These are phyloP conservation scores for Calonectria honghensis DNA, from an alignment of 2,329 filamentous ascomycete species.

Conservation along the genomic window DNA sequence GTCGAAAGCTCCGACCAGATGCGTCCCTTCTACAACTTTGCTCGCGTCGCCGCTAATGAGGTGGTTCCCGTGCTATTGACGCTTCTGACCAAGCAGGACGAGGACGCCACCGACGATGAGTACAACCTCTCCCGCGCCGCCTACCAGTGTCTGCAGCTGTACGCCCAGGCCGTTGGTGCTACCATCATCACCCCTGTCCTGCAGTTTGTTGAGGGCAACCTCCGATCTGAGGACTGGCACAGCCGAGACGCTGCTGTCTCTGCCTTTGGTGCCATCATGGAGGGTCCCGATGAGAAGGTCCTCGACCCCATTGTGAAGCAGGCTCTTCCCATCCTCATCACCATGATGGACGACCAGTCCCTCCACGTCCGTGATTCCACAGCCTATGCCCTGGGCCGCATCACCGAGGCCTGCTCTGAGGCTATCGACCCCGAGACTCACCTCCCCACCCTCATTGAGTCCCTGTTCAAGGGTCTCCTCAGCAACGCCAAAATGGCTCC, in stretches of 20 bases:
- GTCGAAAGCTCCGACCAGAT: constrained; percentile 87
- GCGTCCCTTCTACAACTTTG: constrained; percentile 96
- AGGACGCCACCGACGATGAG: constrained; percentile 96
- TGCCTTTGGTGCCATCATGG: constrained; percentile 98
- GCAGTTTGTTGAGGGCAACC: constrained; percentile 91
- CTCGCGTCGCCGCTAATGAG: constrained; percentile 92
- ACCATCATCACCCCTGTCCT: constrained; percentile 91
- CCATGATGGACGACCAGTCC: constrained; percentile 91
- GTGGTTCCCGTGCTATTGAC: constrained; percentile 93
- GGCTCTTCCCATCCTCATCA: constrained; percentile 91
- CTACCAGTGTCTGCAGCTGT: constrained; percentile 97
- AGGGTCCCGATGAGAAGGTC: constrained; percentile 94
- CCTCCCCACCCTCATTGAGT: constrained; percentile 88
- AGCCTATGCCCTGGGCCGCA: constrained; percentile 95
- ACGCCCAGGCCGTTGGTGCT: constrained; percentile 91
- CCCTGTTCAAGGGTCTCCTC: constrained; percentile 91
- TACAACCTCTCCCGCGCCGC: constrained; percentile 97
- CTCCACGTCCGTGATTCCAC: constrained; percentile 97
- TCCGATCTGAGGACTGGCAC: constrained; percentile 95
- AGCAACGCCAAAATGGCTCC: constrained; percentile 97
- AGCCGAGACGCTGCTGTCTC: constrained; percentile 96
- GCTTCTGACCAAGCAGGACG: constrained; percentile 96
- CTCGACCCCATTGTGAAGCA: constrained; percentile 97
- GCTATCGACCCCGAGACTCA: constrained; percentile 91
- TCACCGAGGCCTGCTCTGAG: constrained; percentile 94